A percentile compares a stretch with the other conserved stretches of the same genome.
phyloP scores from a whole-genome alignment of 2,329 filamentous ascomycete genomes.

The Thelonectria blattea region DNA sequence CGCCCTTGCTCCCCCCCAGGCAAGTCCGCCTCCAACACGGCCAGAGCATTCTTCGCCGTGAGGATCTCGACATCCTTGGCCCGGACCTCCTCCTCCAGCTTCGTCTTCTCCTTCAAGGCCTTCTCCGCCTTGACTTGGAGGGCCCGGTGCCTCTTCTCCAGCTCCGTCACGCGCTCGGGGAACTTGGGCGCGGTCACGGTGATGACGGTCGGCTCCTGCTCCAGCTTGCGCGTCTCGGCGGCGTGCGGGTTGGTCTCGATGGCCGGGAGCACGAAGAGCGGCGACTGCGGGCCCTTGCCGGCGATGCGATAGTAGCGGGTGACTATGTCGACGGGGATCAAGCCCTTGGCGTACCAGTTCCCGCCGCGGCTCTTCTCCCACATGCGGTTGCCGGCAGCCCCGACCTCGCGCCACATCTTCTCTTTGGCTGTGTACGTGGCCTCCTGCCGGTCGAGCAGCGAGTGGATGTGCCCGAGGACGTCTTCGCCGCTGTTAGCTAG shows the following conservation, averaged over 20 bases:
- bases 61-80: slow-evolving; percentile 30
- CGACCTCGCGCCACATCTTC: slow-evolving; percentile 43
- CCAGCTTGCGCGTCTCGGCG: slow-evolving; percentile 51
- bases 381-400: slow-evolving; percentile 50
- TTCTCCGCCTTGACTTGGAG: no score
- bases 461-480: slow-evolving; percentile 54
- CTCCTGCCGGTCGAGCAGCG: slow-evolving; percentile 54
- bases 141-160: slow-evolving; percentile 35
- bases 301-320: slow-evolving; percentile 61
- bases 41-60: slow-evolving; percentile 24
- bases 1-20: slow-evolving; percentile 1
- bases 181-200: slow-evolving; percentile 40
- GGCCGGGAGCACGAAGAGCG: slow-evolving; percentile 61
- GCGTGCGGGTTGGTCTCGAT: slow-evolving; percentile 54
- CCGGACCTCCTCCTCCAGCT: slow-evolving; percentile 36
- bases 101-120: slow-evolving; percentile 24
- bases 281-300: slow-evolving; percentile 47
- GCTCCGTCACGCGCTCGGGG: slow-evolving; percentile 43
- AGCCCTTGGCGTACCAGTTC: slow-evolving; percentile 47
- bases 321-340: slow-evolving; percentile 55
- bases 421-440: slow-evolving; percentile 45
- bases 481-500: slow-evolving; percentile 62
- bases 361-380: slow-evolving; percentile 39
- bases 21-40: slow-evolving; percentile 26
- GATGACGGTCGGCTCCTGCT: slow-evolving; percentile 50